Percentiles rank a stretch among this genome's conserved stretches.
Evolutionary conservation across 2,329 filamentous ascomycete genomes (phyloP).

Genomic region (Aspergillus terreus): DNA sequence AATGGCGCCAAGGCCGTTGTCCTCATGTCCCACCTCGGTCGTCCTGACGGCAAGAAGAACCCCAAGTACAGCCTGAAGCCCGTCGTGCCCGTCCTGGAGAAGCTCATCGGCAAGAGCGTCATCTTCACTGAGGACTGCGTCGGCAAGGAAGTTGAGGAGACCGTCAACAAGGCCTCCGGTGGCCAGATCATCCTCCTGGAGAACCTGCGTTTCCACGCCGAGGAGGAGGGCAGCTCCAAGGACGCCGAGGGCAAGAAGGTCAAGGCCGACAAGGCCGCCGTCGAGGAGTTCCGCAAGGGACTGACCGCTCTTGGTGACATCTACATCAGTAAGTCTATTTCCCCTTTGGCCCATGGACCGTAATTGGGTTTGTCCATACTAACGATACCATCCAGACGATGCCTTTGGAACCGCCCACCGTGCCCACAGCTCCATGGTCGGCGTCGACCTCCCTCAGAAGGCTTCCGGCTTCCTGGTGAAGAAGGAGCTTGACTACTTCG

Average conservation of each 20-base stretch:
- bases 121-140: conserved; percentile 89
- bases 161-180: conserved; percentile 74
- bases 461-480: conserved; percentile 98
- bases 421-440: conserved; percentile 99
- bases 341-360: not conserved
- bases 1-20: conserved; percentile 88
- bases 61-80: conserved; percentile 93
- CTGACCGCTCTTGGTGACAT: conserved; percentile 92
- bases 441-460: conserved; percentile 91
- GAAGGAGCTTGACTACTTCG: conserved; percentile 99
- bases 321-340: conserved; percentile 75
- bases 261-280: conserved; percentile 92
- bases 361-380: not conserved
- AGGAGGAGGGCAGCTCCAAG: conserved; percentile 96
- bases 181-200: conserved; percentile 88
- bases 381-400: conserved; percentile 61
- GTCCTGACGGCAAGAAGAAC: conserved; percentile 85
- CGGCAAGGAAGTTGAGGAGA: conserved; percentile 82
- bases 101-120: conserved; percentile 78
- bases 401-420: conserved; percentile 98
- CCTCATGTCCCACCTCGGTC: conserved; percentile 97
- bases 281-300: conserved; percentile 90
- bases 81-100: conserved; percentile 86
- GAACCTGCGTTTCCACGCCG: conserved; percentile 96
- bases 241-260: conserved; percentile 93